These are phyloP conservation scores for Blastomyces parvus DNA, from an alignment of 2,329 filamentous ascomycete genomes.

Conservation along the genomic window DNA sequence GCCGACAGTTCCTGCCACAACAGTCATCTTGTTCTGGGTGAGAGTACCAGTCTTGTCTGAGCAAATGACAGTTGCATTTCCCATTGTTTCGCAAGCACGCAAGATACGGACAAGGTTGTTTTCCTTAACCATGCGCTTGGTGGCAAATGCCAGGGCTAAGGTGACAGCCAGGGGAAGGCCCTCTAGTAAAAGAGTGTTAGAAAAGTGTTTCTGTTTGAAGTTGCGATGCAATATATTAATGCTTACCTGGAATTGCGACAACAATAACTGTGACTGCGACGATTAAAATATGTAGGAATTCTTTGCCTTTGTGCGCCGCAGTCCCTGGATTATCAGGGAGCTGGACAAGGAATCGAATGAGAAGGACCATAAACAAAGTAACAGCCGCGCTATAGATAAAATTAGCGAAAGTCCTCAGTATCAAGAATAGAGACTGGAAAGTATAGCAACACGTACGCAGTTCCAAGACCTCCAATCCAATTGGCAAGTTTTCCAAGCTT, in stretches of 20 bases:
- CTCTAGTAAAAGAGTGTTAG: conserved; percentile 36
- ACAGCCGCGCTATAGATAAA: conserved; percentile 47
- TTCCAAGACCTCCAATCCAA: conserved; percentile 68
- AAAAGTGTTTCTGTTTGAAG: background rate
- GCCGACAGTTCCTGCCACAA: conserved; percentile 62
- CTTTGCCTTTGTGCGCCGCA: conserved; percentile 66
- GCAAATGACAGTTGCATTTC: conserved; percentile 69
- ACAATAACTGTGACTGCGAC: conserved; percentile 72
- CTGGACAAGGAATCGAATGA: conserved; percentile 72
- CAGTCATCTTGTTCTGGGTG: conserved; percentile 67
- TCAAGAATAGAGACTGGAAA: background rate
- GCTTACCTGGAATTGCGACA: conserved; percentile 56
- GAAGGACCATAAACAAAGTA: conserved; percentile 71
- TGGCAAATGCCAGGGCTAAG: conserved; percentile 65
- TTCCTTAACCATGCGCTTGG: conserved; percentile 66
- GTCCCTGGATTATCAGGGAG: conserved; percentile 47
- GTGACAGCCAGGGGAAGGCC: conserved; percentile 70
- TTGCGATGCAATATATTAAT: background rate
- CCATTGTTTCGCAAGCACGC: conserved; percentile 73
- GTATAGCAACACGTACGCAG: conserved; percentile 37
- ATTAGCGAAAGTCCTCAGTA: conserved; percentile 12
- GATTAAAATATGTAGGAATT: conserved; percentile 67
- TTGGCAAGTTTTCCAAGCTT: conserved; percentile 67
- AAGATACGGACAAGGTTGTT: conserved; percentile 68
- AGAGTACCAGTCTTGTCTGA: conserved; percentile 71